Base-by-base conservation (phyloP, 2,329 filamentous ascomycete genomes). In the Sarocladium strictum region DNA sequence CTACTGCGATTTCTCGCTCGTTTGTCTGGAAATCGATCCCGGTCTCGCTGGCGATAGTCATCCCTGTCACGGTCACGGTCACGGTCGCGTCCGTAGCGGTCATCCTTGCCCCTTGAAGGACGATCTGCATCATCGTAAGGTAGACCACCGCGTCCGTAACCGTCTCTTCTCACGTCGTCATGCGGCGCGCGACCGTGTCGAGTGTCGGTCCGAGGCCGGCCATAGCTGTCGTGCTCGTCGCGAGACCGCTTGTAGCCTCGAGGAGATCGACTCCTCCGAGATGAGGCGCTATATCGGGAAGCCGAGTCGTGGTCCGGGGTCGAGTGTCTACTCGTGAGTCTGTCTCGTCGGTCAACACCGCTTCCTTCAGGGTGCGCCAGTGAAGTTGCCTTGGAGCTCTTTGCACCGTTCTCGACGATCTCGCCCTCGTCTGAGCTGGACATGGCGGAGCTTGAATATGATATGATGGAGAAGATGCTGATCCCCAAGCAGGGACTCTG, bases 321-420 rank as follows among this genome's bases (percentile, higher is more conserved):
- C 66, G 81, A 80, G 63, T 74, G 67, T 78, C 77, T 81, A 70
- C 73, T 77, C 73, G 80, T 83, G 75, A 74, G 80, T 92, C 90
- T 96, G 88, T 87, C 82, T 80, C 79, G 84, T 83, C 87, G 88
- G 90, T 96, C 89, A 96, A 96, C 86, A 83, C 81, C 85, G 83
- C 77, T 85, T 86, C 84, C 81, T 81, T 85, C 83, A 80, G 81
- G 75, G 72, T 80, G 80, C 79, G 80, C 78, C 80, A 85, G 83
- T 85, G 87, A 86, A 89, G 87, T 89, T 94, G 90, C 89, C 90
- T 94, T 94, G 72, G 73, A 74, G 65, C 76, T 68, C 67, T 69
- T 69, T 78, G 78, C 80, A 73, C 80, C 79, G 74, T 82, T 82
- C 74, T 92, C 89, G 70, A 87, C 75, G 72, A 93, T 90, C 78